Evolutionary conservation across 345 rosid genomes (phyloP).

Genomic region (Euphorbia tirucalli): DNA sequence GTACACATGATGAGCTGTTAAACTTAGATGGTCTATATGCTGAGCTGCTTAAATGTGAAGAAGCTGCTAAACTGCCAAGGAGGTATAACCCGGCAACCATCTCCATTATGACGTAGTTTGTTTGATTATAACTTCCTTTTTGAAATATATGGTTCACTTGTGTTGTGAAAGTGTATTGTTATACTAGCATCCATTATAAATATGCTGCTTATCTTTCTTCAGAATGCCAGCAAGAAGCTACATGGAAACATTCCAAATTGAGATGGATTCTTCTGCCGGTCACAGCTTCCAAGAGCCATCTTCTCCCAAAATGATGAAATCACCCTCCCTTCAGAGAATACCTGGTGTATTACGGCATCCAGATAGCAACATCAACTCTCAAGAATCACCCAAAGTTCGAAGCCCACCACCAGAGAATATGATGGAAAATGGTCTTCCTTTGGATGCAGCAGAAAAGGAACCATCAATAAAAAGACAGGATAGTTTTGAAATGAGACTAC

Average conservation of each 20-base stretch:
- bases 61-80: slow-evolving; percentile 94
- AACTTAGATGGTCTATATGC: slow-evolving; percentile 75
- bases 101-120: background rate
- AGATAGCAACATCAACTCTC: slow-evolving; percentile 55
- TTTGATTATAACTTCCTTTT: slow-evolving; percentile 14
- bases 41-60: slow-evolving; percentile 94
- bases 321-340: slow-evolving; percentile 93
- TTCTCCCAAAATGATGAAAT: slow-evolving; percentile 80
- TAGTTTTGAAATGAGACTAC: slow-evolving; percentile 94
- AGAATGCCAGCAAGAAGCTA: slow-evolving; percentile 89
- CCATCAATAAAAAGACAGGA: slow-evolving; percentile 96
- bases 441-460: slow-evolving; percentile 69
- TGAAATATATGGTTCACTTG: background rate
- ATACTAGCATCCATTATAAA: slow-evolving; percentile 17
- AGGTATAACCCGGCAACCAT: slow-evolving; percentile 47
- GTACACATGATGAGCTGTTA: slow-evolving; percentile 87
- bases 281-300: slow-evolving; percentile 82
- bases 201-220: slow-evolving; percentile 28
- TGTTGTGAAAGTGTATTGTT: slow-evolving; percentile 3
- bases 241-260: slow-evolving; percentile 74
- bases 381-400: slow-evolving; percentile 64
- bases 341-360: slow-evolving; percentile 53
- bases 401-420: slow-evolving; percentile 79
- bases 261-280: slow-evolving; percentile 85
- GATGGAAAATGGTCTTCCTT: slow-evolving; percentile 63